Evolutionary conservation across 148 eudicot genomes (phyloP).

Genomic region (Nepenthes gracilis): DNA sequence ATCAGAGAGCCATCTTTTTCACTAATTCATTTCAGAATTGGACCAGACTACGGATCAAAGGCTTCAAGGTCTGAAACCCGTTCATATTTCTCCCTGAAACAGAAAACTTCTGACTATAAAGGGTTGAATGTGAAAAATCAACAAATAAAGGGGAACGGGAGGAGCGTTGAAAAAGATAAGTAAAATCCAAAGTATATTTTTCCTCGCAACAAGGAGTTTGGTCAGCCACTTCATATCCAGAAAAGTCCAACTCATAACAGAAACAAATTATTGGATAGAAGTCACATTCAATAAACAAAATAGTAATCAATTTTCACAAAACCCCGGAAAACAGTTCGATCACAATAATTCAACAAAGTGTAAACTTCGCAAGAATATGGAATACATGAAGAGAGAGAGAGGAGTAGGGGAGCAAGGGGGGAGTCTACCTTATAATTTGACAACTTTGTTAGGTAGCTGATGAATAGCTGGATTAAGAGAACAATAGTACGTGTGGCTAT

Average conservation of each 20-base stretch:
- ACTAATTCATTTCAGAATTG: too few species aligned
- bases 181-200: slow-evolving; percentile 11
- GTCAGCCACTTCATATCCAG: slow-evolving; percentile 23
- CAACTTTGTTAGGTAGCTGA: slow-evolving; percentile 7
- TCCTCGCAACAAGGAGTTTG: slow-evolving; percentile 7
- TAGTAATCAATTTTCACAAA: too few species aligned
- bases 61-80: slow-evolving; percentile 9
- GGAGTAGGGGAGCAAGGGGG: slow-evolving; percentile 10
- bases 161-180: neutral
- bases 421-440: slow-evolving; percentile 16
- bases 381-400: neutral
- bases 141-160: slow-evolving; percentile 1
- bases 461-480: slow-evolving; percentile 4
- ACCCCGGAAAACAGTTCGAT: too few species aligned
- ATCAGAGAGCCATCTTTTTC: too few species aligned
- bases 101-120: slow-evolving; percentile 9
- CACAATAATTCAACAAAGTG: too few species aligned
- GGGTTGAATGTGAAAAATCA: slow-evolving; percentile 9
- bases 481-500: slow-evolving; percentile 14
- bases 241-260: slow-evolving; percentile 20
- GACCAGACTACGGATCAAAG: neutral
- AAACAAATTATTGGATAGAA: slow-evolving; percentile 5
- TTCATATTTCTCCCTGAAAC: slow-evolving; percentile 13
- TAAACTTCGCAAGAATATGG: too few species aligned
- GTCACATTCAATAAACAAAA: slow-evolving; percentile 1